Evolutionary conservation across 495 filamentous ascomycete genomes (phyloP).

Genomic region (Lasiosphaeria hispida): DNA sequence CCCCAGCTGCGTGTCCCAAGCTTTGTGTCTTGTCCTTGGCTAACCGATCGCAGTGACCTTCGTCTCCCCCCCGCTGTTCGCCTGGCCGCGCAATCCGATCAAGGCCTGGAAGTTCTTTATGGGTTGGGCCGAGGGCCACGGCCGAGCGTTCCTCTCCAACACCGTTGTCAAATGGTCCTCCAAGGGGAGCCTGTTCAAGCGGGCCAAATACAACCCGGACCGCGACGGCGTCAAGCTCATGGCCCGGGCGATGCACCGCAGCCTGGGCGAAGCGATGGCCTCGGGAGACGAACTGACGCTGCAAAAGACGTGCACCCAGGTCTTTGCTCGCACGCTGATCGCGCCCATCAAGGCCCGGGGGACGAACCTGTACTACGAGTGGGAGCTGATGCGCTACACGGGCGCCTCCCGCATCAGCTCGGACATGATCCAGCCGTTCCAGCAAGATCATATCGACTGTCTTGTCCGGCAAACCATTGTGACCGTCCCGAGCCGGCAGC

Average conservation of each 20-base stretch:
- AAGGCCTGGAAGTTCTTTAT: slow-evolving; percentile 14
- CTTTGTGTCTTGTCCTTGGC: neutral
- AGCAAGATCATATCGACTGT: slow-evolving; percentile 28
- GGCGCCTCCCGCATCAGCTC: slow-evolving; percentile 57
- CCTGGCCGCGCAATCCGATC: slow-evolving; percentile 13
- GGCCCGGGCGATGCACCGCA: slow-evolving; percentile 59
- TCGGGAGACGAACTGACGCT: slow-evolving; percentile 58
- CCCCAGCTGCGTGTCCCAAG: no score
- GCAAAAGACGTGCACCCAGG: slow-evolving; percentile 56
- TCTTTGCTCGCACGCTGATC: slow-evolving; percentile 56
- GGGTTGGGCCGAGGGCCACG: slow-evolving; percentile 20
- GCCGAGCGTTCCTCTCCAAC: slow-evolving; percentile 1
- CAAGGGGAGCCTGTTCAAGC: slow-evolving; percentile 27
- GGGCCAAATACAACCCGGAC: slow-evolving; percentile 37
- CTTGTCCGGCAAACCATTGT: slow-evolving; percentile 69
- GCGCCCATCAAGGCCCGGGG: slow-evolving; percentile 56
- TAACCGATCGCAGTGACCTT: slow-evolving; percentile 23
- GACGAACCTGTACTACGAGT: slow-evolving; percentile 49
- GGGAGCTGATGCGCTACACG: slow-evolving; percentile 65
- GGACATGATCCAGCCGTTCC: slow-evolving; percentile 54
- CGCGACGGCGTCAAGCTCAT: slow-evolving; percentile 42
- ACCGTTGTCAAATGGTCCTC: slow-evolving; percentile 24
- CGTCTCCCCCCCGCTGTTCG: slow-evolving; percentile 22
- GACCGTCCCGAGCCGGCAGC: slow-evolving; percentile 66
- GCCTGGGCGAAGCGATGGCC: slow-evolving; percentile 74